Evolutionary conservation across 352 stramenopile genomes (phyloP), one percentile per base, ranked within the genome.

Genomic region (Phytophthora multivora): DNA sequence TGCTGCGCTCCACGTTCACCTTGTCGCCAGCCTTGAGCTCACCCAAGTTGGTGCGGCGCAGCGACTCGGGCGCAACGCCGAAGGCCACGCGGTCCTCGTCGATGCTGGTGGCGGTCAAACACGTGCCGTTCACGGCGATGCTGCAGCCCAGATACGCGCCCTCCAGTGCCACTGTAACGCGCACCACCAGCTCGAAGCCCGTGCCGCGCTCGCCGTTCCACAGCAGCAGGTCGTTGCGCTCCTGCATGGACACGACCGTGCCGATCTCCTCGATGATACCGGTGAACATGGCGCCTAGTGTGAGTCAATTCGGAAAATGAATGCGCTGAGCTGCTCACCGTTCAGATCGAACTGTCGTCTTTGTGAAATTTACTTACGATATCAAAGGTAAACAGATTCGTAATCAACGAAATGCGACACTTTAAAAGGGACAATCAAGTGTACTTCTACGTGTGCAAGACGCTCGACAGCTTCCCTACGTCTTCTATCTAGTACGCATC

Each of bases 211-310:
- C 88, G 11, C 97, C 97, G 70, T 99, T 95, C 97, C 97, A 99
- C 23, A 99, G 73, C 53, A 86, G 69, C 76, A 99, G 91, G 58
- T 98, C 91, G 53, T 91, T 72, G 50, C 91, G 85, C 69, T 98
- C 79, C 59, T 90, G 74, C 67, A 99, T 89, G 38, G 83, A 89
- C 51, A 98, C 78, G 38, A 99, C 94, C 33, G 79, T 91, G 53
- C 97, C 97, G 74, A 99, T 98, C 86, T 99, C 97, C 79, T 99
- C 97, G 40, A 99, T 89, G 77, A 99, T 99, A 31, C 97, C 97
- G 7, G 95, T 98, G 79, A 99, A 99, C 96, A 99, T 93, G 40
- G 16, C 42, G 49, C 16, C 1, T 39, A 13, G 41, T 13, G 16
- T 31, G 16, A 41, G 12, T 51, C 67, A n/a, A 53, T 54, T 41